A percentile compares a stretch with the other conserved stretches of the same genome.
phyloP scores from a whole-genome alignment of 2,329 filamentous ascomycete genomes.

The Fusarium continuum region DNA sequence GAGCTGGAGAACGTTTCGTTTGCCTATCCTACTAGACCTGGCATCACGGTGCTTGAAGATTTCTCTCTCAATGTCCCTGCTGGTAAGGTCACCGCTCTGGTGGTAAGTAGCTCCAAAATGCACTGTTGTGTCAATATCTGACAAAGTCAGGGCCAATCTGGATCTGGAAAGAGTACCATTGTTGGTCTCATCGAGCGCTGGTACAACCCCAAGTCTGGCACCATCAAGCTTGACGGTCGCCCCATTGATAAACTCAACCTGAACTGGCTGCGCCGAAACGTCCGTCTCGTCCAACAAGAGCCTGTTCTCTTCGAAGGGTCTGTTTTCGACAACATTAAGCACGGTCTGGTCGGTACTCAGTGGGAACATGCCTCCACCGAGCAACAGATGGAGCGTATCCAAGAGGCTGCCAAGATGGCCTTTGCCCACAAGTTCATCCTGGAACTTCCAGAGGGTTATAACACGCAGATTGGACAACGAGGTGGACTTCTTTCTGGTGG shows the following conservation, averaged over 20 bases:
- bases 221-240: constrained; percentile 50
- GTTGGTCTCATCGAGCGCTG: constrained; percentile 52
- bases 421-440: constrained; percentile 62
- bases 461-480: constrained; percentile 68
- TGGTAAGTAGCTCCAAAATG: constrained; percentile 49
- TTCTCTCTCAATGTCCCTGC: constrained; percentile 56
- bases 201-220: constrained; percentile 49
- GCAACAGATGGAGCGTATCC: constrained; percentile 54
- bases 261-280: constrained; percentile 51
- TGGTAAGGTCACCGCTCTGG: constrained; percentile 56
- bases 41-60: constrained; percentile 52
- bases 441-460: constrained; percentile 56
- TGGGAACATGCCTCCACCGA: constrained; percentile 52
- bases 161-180: constrained; percentile 53
- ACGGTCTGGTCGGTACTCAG: constrained; percentile 57
- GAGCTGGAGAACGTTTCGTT: constrained; percentile 55
- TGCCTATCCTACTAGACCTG: constrained; percentile 56
- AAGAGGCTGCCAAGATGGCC: constrained; percentile 58
- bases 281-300: constrained; percentile 53
- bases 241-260: constrained; percentile 49
- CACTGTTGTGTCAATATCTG: background rate
- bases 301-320: constrained; percentile 56
- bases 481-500: constrained; percentile 73
- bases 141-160: constrained; percentile 46
- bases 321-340: constrained; percentile 65